These are phyloP conservation scores for Epithele typhae DNA, from an alignment of 768 basidiomycete genomes.

Conservation along the genomic window DNA sequence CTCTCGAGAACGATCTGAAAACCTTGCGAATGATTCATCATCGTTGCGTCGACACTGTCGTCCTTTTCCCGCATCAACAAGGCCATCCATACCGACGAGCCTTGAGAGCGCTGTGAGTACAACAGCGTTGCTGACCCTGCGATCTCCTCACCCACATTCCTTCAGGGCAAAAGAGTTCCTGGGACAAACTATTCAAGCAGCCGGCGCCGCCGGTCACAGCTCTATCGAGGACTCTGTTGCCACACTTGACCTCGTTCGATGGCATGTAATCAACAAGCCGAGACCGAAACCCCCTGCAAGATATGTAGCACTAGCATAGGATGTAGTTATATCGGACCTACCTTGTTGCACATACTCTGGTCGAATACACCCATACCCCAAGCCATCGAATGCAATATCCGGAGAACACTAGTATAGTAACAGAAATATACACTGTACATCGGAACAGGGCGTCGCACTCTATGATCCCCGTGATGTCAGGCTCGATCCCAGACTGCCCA, in stretches of 20 bases:
- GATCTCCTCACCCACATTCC: slow-evolving; percentile 4
- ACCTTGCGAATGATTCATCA: slow-evolving; percentile 86
- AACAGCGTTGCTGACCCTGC: background rate
- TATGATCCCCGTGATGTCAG: slow-evolving; percentile 57
- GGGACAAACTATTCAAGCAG: slow-evolving; percentile 76
- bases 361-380: background rate
- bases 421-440: slow-evolving; percentile 5
- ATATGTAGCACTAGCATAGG: no score
- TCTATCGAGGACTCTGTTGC: slow-evolving; percentile 88
- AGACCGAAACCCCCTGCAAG: slow-evolving; percentile 30
- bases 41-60: slow-evolving; percentile 80
- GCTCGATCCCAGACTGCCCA: slow-evolving; percentile 49
- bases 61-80: slow-evolving; percentile 80
- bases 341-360: background rate
- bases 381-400: background rate
- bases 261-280: slow-evolving; percentile 66
- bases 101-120: slow-evolving; percentile 69
- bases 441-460: background rate
- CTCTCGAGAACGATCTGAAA: slow-evolving; percentile 91
- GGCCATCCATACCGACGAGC: slow-evolving; percentile 77
- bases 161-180: slow-evolving; percentile 78
- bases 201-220: slow-evolving; percentile 77
- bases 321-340: background rate
- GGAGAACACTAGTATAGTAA: slow-evolving; percentile 4
- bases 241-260: slow-evolving; percentile 84